Evolutionary conservation across 257 asterid species (phyloP).

Genomic region (Nicotiana undulata): DNA sequence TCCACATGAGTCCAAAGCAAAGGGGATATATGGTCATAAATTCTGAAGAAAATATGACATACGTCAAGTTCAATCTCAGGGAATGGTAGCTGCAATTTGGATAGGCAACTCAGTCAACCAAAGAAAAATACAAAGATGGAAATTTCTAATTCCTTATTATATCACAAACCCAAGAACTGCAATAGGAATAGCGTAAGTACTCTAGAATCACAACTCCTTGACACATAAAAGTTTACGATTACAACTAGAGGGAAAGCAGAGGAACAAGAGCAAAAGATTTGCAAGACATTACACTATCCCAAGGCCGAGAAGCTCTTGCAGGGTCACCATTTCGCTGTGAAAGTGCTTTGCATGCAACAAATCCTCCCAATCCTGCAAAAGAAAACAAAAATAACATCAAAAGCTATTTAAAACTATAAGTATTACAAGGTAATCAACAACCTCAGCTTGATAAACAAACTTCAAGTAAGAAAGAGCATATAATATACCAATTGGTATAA

Average conservation of each 20-base stretch:
- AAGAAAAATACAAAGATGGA: neutral
- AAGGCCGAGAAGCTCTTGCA: slow-evolving; percentile 90
- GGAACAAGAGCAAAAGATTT: slow-evolving; percentile 7
- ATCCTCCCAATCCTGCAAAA: slow-evolving; percentile 87
- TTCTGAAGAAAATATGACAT: neutral
- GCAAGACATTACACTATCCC: slow-evolving; percentile 73
- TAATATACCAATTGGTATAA: slow-evolving; percentile 76
- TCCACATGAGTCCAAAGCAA: neutral
- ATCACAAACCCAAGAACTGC: neutral
- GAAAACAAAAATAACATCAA: slow-evolving; percentile 3
- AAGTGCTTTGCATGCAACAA: slow-evolving; percentile 88
- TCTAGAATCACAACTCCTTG: neutral
- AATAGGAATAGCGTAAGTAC: neutral
- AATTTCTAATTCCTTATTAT: neutral
- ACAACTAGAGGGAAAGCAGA: neutral
- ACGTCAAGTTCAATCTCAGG: neutral
- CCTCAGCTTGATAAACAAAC: neutral
- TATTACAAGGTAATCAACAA: slow-evolving; percentile 8
- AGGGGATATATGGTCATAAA: neutral
- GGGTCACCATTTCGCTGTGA: slow-evolving; percentile 83
- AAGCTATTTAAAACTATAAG: slow-evolving; percentile 7
- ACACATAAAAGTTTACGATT: neutral
- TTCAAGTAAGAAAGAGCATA: slow-evolving; percentile 5
- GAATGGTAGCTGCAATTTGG: neutral
- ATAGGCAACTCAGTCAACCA: neutral